These are phyloP conservation scores for Microcyclospora tardicrescens DNA, from an alignment of 2,329 filamentous ascomycete genomes.

Conservation along the genomic window DNA sequence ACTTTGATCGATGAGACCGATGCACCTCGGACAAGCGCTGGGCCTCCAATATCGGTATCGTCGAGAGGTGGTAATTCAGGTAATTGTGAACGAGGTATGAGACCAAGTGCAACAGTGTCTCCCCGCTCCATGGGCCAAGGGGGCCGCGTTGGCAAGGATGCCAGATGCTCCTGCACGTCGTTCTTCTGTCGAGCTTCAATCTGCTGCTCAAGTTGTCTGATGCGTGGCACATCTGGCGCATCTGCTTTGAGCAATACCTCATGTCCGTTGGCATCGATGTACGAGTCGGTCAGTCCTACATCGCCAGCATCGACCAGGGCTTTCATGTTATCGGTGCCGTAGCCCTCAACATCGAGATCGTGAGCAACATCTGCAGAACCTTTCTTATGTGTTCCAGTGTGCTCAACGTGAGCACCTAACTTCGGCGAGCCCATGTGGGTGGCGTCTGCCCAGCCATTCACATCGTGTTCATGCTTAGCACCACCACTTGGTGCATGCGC, in stretches of 20 bases:
- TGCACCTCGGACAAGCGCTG: slow-evolving; percentile 45
- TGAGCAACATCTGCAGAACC: slow-evolving; percentile 29
- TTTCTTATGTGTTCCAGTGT: background rate
- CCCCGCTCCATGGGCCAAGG: slow-evolving; percentile 33
- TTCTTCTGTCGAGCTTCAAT: slow-evolving; percentile 21
- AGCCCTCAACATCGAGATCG: slow-evolving; percentile 63
- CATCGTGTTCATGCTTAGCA: slow-evolving; percentile 7
- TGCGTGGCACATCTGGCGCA: slow-evolving; percentile 51
- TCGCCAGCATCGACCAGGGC: slow-evolving; percentile 24
- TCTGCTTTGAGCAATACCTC: slow-evolving; percentile 59
- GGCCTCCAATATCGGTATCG: slow-evolving; percentile 73
- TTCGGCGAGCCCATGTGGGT: slow-evolving; percentile 6
- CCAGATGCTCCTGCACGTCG: slow-evolving; percentile 20
- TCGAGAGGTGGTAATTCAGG: slow-evolving; percentile 57
- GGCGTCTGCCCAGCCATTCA: slow-evolving; percentile 9
- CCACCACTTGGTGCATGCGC: slow-evolving; percentile 2
- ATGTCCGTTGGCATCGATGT: slow-evolving; percentile 44
- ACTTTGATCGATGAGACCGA: slow-evolving; percentile 31
- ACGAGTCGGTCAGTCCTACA: slow-evolving; percentile 29
- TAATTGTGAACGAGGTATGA: slow-evolving; percentile 56
- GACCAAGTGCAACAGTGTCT: slow-evolving; percentile 53
- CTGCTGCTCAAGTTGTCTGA: slow-evolving; percentile 20
- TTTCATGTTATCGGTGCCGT: slow-evolving; percentile 61
- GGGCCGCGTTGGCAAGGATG: slow-evolving; percentile 17
- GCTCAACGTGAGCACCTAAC: background rate